Evolutionary conservation across 306 rosid genomes (phyloP).

Genomic region (Cotoneaster glaucophyllus): DNA sequence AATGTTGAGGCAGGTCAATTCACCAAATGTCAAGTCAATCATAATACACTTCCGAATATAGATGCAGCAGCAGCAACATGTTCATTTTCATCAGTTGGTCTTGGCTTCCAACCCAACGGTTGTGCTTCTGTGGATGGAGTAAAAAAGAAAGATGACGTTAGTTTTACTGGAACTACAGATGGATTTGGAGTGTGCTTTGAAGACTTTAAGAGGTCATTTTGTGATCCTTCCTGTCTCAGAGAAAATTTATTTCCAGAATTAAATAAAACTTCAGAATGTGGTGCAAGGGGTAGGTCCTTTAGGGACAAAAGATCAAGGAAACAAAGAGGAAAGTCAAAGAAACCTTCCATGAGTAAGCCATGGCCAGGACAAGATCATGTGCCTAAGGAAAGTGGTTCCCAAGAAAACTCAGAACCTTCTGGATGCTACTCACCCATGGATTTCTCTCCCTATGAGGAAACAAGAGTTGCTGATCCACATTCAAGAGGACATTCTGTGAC

Average conservation of each 20-base stretch:
- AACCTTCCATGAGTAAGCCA: slow-evolving; percentile 38
- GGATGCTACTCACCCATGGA: slow-evolving; percentile 79
- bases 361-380: slow-evolving; percentile 25
- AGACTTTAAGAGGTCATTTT: slow-evolving; percentile 44
- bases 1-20: slow-evolving; percentile 25
- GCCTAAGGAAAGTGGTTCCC: slow-evolving; percentile 37
- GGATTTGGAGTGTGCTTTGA: slow-evolving; percentile 28
- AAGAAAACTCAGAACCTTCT: slow-evolving; percentile 43
- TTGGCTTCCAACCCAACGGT: slow-evolving; percentile 18
- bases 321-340: slow-evolving; percentile 43
- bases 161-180: slow-evolving; percentile 33
- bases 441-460: slow-evolving; percentile 78
- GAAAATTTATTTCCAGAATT: slow-evolving; percentile 56
- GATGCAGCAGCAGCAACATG: slow-evolving; percentile 32
- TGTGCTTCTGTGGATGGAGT: slow-evolving; percentile 19
- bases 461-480: slow-evolving; percentile 30
- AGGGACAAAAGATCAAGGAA: slow-evolving; percentile 52
- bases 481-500: slow-evolving; percentile 25
- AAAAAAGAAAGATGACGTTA: slow-evolving; percentile 14
- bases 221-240: slow-evolving; percentile 62
- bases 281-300: slow-evolving; percentile 36
- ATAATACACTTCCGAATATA: slow-evolving; percentile 14
- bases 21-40: slow-evolving; percentile 24
- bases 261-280: slow-evolving; percentile 24
- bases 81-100: slow-evolving; percentile 32